phyloP scores from a whole-genome alignment of 768 basidiomycete species.

The Auriscalpium microsporum region DNA sequence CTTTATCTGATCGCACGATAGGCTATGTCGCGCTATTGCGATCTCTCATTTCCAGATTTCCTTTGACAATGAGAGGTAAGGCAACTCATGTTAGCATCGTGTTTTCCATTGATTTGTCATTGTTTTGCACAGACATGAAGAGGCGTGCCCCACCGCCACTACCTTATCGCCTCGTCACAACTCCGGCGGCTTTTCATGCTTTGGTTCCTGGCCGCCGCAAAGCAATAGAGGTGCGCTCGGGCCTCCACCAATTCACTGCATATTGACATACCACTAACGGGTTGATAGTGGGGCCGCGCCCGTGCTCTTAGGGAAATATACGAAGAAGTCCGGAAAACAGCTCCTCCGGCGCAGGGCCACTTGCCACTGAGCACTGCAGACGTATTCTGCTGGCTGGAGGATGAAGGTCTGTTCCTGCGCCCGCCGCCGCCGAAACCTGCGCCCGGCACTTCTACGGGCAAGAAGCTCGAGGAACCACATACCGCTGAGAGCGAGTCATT shows the following conservation, averaged over 20 bases:
- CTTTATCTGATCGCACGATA: background rate
- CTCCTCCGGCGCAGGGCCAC: slow-evolving; percentile 12
- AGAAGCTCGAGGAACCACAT: background rate
- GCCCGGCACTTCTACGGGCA: slow-evolving; percentile 1
- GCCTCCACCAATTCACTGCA: background rate
- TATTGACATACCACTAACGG: too few species aligned
- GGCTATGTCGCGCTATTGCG: background rate
- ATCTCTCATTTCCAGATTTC: background rate
- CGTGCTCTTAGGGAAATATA: slow-evolving; percentile 33
- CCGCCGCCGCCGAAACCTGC: slow-evolving; percentile 11
- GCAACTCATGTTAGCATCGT: background rate
- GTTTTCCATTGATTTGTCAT: background rate
- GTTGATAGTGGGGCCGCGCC: slow-evolving; percentile 36
- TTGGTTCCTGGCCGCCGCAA: slow-evolving; percentile 37
- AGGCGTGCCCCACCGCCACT: slow-evolving; percentile 20
- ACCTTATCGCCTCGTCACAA: slow-evolving; percentile 32
- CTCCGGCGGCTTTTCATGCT: slow-evolving; percentile 25
- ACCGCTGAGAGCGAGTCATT: background rate
- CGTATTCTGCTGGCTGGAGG: slow-evolving; percentile 38
- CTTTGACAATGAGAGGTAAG: background rate
- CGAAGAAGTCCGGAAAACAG: slow-evolving; percentile 18
- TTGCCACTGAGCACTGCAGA: slow-evolving; percentile 31
- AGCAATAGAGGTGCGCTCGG: slow-evolving; percentile 35
- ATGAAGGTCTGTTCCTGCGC: slow-evolving; percentile 31
- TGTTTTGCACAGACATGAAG: slow-evolving; percentile 27